These are phyloP conservation scores for Chaetomium sp. DNA, from an alignment of 2,329 filamentous ascomycete genomes.

Conservation along the genomic window DNA sequence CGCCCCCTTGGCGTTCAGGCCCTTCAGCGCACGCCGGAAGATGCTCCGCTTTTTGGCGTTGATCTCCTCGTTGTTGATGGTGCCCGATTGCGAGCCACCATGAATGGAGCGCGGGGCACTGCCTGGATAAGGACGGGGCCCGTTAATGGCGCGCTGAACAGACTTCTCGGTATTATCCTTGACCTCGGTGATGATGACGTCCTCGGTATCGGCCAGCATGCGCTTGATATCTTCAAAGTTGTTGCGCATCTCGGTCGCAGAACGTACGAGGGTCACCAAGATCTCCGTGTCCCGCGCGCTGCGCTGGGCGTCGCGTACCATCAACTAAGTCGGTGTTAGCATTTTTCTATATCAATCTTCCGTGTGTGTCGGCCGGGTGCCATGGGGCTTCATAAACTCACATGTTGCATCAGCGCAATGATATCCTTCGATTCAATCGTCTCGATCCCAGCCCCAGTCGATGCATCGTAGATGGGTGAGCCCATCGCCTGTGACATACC, in stretches of 20 bases:
- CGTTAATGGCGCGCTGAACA: constrained; percentile 73
- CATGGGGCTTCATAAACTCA: constrained; percentile 35
- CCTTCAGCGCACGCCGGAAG: constrained; percentile 90
- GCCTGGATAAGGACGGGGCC: constrained; percentile 75
- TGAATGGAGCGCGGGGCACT: constrained; percentile 55
- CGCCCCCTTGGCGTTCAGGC: constrained; percentile 77
- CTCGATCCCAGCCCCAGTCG: constrained; percentile 82
- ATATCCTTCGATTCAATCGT: constrained; percentile 95
- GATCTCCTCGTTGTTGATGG: constrained; percentile 42
- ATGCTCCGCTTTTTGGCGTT: constrained; percentile 82
- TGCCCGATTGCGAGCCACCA: constrained; percentile 48
- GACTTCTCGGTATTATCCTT: constrained; percentile 83
- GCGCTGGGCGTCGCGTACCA: constrained; percentile 91
- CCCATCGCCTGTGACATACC: constrained; percentile 88
- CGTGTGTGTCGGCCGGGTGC: no score
- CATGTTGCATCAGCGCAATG: constrained; percentile 93
- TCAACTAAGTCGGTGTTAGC: constrained; percentile 51
- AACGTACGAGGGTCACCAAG: constrained; percentile 84
- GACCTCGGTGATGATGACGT: constrained; percentile 79
- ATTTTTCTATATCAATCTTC: no score
- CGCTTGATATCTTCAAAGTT: constrained; percentile 94
- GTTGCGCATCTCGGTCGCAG: constrained; percentile 92
- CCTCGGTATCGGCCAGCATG: constrained; percentile 83
- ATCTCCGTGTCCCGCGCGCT: constrained; percentile 97
- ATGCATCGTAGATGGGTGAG: constrained; percentile 83